Evolutionary conservation across 2,329 filamentous ascomycete genomes (phyloP).

Genomic region (Bipolaris sorokiniana): DNA sequence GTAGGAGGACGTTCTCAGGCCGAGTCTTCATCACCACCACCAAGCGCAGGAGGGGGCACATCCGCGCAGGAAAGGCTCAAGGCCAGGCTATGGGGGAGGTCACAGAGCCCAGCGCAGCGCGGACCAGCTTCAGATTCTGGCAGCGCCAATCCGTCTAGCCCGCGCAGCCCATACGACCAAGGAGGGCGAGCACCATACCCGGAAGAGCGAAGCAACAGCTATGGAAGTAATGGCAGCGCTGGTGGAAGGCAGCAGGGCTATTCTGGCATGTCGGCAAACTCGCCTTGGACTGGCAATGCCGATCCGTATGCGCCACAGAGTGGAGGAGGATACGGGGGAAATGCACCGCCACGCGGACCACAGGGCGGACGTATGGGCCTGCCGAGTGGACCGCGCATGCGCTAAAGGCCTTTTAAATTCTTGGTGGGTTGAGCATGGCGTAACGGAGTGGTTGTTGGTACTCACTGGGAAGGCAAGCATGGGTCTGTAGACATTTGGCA

Average conservation of each 20-base stretch:
- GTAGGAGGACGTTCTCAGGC: slow-evolving; percentile 45
- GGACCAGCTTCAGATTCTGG: slow-evolving; percentile 30
- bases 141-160: slow-evolving; percentile 14
- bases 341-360: slow-evolving; percentile 32
- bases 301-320: slow-evolving; percentile 40
- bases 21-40: slow-evolving; percentile 47
- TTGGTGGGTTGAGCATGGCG: slow-evolving; percentile 24
- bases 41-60: slow-evolving; percentile 51
- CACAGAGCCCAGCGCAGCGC: slow-evolving; percentile 60
- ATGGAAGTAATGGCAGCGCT: slow-evolving; percentile 32
- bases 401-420: slow-evolving; percentile 19
- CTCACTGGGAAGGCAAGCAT: slow-evolving; percentile 8
- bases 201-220: slow-evolving; percentile 42
- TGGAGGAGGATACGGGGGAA: slow-evolving; percentile 30
- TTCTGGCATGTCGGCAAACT: slow-evolving; percentile 40
- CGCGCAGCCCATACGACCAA: slow-evolving; percentile 27
- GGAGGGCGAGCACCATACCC: slow-evolving; percentile 36
- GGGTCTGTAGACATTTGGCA: slow-evolving; percentile 3
- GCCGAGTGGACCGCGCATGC: slow-evolving; percentile 49
- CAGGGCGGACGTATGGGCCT: slow-evolving; percentile 45
- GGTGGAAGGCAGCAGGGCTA: slow-evolving; percentile 38
- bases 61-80: slow-evolving; percentile 83
- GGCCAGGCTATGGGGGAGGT: slow-evolving; percentile 74
- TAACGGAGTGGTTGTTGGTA: slow-evolving; percentile 22
- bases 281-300: slow-evolving; percentile 41